Evolutionary conservation across 768 basidiomycete genomes (phyloP), one percentile per base, ranked within the genome.

Genomic region (Lenzites betulinus): DNA sequence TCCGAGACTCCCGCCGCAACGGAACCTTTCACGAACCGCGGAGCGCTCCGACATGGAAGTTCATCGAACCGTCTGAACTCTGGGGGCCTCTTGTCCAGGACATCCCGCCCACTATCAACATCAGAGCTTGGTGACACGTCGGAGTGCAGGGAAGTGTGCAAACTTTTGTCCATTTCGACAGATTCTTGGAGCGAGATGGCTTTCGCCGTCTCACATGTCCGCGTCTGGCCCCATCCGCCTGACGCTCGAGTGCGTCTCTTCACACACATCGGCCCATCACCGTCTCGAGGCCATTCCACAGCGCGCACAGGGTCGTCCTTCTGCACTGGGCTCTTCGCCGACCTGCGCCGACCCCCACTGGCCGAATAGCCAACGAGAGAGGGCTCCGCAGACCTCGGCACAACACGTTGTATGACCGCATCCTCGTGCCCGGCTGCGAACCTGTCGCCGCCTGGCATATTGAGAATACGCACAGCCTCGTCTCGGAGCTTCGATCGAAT

Each of bases 391-490:
- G 35, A 18, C 33, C 46, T 41, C 35, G 55, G 52, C 52, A 23
- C 38, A 39, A 35, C 25, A 26, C 23, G 47, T 23, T 39, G 47
- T 39, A 49, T 47, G 46, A 47, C 56, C 36, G 38, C 55, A 41
- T 57, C 55, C 56, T 58, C 56, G 56, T 58, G 56, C 25, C 56
- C 54, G 56, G 28, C 16, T n/a, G 42, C 18, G 9, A 42, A 38
- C 56, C 48, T 58, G 56, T 47, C 56, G 56, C 50, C 56, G 56
- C 48, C 56, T 47, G 36, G 39, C 26, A 28, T 22, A 20, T 20
- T 33, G 44, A 49, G 12, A 20, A 33, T 7, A 33, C 16, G 39
- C 48, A 58, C 56, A 58, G 56, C 56, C 56, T 56, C 42, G 7
- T 56, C 26, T 47, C 56, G 39, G 46, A 58, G 4, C 48, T 47